Conservation (phyloP, 1,139 yeast species). For the Taiozyma sp. region DNA sequence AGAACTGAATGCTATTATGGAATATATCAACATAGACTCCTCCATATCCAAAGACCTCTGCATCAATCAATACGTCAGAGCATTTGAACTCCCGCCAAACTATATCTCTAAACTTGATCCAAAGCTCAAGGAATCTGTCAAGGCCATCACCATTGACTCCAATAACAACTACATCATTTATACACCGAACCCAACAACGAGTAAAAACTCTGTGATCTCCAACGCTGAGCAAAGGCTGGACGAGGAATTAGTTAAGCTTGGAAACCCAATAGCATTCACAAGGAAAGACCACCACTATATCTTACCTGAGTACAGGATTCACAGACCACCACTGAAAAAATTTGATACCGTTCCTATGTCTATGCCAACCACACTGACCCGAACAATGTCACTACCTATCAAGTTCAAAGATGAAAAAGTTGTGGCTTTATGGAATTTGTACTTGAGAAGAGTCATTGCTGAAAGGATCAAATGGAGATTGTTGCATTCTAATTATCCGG, state of each 20-base stretch:
- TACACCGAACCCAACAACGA: conserved; percentile 18
- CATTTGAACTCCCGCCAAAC: conserved; percentile 6
- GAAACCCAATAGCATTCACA: conserved; percentile 6
- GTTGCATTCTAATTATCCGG: conserved; percentile 10
- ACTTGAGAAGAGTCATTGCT: conserved; percentile 23
- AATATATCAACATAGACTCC: conserved; percentile 18
- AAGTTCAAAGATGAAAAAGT: conserved; percentile 10
- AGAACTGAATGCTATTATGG: conserved; percentile 20
- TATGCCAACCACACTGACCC: conserved; percentile 3
- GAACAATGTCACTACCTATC: conserved; percentile 20
- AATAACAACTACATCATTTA: conserved; percentile 21
- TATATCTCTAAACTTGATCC: conserved; percentile 17
- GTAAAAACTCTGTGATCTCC: conserved; percentile 16
- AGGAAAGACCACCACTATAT: not conserved
- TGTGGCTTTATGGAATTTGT: conserved; percentile 25
- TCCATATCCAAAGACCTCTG: conserved; percentile 21
- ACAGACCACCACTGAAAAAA: conserved; percentile 9
- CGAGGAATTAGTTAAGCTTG: conserved; percentile 16
- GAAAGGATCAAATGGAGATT: conserved; percentile 26
- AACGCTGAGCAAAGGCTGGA: conserved; percentile 18
- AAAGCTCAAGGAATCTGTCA: conserved; percentile 6
- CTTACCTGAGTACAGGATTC: conserved; percentile 10
- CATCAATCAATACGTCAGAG: conserved; percentile 11
- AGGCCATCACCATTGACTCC: conserved; percentile 21
- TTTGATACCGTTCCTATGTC: conserved; percentile 14